A percentile compares a stretch with the other conserved stretches of the same genome.
These are phyloP conservation scores for Hirsutella minnesotensis DNA, from an alignment of 2,329 filamentous ascomycete species.

Conservation along the genomic window DNA sequence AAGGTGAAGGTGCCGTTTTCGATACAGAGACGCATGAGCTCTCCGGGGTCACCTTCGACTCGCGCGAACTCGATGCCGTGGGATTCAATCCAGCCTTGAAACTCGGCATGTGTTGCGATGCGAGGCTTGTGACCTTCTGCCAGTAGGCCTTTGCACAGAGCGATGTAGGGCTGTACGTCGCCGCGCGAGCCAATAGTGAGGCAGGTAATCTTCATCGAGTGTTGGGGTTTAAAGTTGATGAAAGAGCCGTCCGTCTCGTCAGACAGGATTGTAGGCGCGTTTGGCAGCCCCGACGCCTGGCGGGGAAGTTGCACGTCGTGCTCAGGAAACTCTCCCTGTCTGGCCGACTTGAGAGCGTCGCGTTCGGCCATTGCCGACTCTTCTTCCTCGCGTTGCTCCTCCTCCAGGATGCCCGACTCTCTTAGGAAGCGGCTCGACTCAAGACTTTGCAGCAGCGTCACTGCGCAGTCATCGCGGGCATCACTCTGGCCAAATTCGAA, in stretches of 20 bases:
- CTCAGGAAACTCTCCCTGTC: slow-evolving; percentile 38
- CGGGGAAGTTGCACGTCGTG: slow-evolving; percentile 39
- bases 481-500: slow-evolving; percentile 80
- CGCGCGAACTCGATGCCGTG: slow-evolving; percentile 88
- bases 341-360: slow-evolving; percentile 65
- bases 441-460: slow-evolving; percentile 66
- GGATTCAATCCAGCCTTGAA: slow-evolving; percentile 77
- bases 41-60: slow-evolving; percentile 81
- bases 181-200: slow-evolving; percentile 91
- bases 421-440: slow-evolving; percentile 60
- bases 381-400: slow-evolving; percentile 58
- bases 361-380: slow-evolving; percentile 71
- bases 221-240: slow-evolving; percentile 77
- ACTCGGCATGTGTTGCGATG: slow-evolving; percentile 89
- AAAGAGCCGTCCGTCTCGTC: slow-evolving; percentile 84
- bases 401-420: slow-evolving; percentile 55
- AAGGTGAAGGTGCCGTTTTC: slow-evolving; percentile 96
- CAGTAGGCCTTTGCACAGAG: slow-evolving; percentile 79
- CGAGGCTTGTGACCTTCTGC: slow-evolving; percentile 76
- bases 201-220: slow-evolving; percentile 76
- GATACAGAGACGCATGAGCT: slow-evolving; percentile 92
- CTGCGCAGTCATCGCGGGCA: slow-evolving; percentile 75
- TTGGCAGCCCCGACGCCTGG: slow-evolving; percentile 31
- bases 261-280: slow-evolving; percentile 68
- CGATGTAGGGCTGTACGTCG: slow-evolving; percentile 96